phyloP scores from a whole-genome alignment of 2,329 filamentous ascomycete genomes.

The Fulvia fulva region DNA sequence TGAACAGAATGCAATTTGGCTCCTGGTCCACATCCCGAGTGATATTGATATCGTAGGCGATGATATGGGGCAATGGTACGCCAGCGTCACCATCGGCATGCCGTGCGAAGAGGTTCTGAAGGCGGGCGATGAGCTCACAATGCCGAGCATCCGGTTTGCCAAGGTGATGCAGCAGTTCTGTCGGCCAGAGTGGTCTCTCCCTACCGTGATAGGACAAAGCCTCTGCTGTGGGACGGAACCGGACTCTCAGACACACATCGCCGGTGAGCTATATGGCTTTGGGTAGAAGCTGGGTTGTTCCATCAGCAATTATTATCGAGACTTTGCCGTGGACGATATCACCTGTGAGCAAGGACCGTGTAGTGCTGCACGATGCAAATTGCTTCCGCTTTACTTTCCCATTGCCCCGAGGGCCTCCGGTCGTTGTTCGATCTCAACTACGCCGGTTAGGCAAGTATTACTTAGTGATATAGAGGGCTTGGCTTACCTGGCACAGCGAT shows the following conservation, averaged over 20 bases:
- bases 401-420: background rate
- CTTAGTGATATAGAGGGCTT: background rate
- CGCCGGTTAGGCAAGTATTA: background rate
- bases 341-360: conserved; percentile 7
- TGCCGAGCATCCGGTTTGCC: background rate
- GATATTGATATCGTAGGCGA: background rate
- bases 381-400: conserved; percentile 1
- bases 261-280: conserved; percentile 3
- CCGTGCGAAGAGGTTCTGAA: background rate
- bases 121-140: too few species aligned
- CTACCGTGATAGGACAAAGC: background rate
- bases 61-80: background rate
- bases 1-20: background rate
- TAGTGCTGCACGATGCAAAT: conserved; percentile 3
- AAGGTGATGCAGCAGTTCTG: too few species aligned
- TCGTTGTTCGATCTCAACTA: background rate
- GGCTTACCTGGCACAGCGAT: background rate
- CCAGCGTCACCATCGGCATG: background rate
- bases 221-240: background rate
- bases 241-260: conserved; percentile 5
- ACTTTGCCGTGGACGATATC: background rate
- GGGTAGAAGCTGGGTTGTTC: conserved; percentile 1
- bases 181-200: too few species aligned
- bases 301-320: background rate
- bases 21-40: background rate